Evolutionary conservation across 306 rosid species (phyloP), one percentile per base, ranked within the genome.

Genomic region (Prunus armeniaca): DNA sequence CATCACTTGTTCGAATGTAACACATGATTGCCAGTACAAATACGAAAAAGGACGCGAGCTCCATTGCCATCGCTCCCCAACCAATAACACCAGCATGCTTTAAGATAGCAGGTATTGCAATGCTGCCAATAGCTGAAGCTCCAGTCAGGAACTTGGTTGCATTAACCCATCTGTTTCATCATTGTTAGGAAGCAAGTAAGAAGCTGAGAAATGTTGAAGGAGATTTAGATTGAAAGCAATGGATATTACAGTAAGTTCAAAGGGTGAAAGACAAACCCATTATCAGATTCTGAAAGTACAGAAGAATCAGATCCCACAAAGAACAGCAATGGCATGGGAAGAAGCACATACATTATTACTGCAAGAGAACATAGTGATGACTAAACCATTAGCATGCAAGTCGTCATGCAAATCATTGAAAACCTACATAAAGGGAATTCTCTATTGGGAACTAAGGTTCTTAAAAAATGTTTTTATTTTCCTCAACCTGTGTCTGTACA

Each of bases 51-150:
- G 98, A 93, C 0, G 97, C 87, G 55, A 93, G 88, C 79, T 83
- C 96, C 98, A 93, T 84, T 57, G 87, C 88, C 81, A 93, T 74
- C 51, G 98, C 97, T 63, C 96, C 98, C 96, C 93, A 93, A 49
- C 98, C 77, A 1, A 93, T 93, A 51, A 89, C 90, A 50, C 97
- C 97, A 9, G 93, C 91, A 72, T 91, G 98, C 83, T 77, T 89
- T 67, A 93, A 81, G 81, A 93, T 89, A 65, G 81, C 78, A 10
- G 98, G 98, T 76, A 93, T 91, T 30, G 98, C 98, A 83, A 93
- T 82, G 77, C 98, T 91, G 83, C 98, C 98, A 15, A 91, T 24
- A 19, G 88, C 68, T 45, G 98, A 85, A 60, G 90, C 87, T 81
- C 97, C 98, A 0, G 98, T 93, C 81, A 89, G 82, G 84, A 93